A percentile compares a stretch with the other conserved stretches of the same genome.
phyloP scores from a whole-genome alignment of 148 eudicot species.

The Fallopia convolvulus region DNA sequence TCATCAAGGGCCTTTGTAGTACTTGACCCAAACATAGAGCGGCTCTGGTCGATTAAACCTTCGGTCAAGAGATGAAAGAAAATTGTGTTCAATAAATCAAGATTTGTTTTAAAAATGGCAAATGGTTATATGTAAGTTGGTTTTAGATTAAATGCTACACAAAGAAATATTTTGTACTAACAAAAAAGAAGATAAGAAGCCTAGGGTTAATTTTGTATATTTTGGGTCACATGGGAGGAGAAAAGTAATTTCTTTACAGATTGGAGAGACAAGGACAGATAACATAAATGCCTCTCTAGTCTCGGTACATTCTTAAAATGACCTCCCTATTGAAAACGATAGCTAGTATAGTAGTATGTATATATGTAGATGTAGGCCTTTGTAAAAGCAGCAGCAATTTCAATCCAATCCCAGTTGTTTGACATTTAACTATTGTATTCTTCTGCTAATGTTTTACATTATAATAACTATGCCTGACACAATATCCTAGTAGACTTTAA shows the following conservation, averaged over 20 bases:
- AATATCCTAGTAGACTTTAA: too few species aligned
- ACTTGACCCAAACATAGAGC: too few species aligned
- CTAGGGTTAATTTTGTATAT: neutral
- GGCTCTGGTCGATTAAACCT: neutral
- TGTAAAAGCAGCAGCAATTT: neutral
- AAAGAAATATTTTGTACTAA: neutral
- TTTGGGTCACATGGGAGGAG: constrained; percentile 11
- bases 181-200: neutral
- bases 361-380: neutral
- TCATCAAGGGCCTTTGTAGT: too few species aligned
- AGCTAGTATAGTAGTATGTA: neutral
- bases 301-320: neutral
- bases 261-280: constrained; percentile 6
- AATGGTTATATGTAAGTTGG: neutral
- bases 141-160: too few species aligned
- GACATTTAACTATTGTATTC: neutral
- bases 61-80: too few species aligned
- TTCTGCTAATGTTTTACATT: neutral
- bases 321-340: constrained; percentile 3
- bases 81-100: too few species aligned
- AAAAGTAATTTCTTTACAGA: constrained; percentile 5
- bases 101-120: neutral
- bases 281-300: neutral
- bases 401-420: neutral
- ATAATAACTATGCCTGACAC: neutral